Evolutionary conservation across 331 rosid species (phyloP).

Genomic region (Malus hybrid): DNA sequence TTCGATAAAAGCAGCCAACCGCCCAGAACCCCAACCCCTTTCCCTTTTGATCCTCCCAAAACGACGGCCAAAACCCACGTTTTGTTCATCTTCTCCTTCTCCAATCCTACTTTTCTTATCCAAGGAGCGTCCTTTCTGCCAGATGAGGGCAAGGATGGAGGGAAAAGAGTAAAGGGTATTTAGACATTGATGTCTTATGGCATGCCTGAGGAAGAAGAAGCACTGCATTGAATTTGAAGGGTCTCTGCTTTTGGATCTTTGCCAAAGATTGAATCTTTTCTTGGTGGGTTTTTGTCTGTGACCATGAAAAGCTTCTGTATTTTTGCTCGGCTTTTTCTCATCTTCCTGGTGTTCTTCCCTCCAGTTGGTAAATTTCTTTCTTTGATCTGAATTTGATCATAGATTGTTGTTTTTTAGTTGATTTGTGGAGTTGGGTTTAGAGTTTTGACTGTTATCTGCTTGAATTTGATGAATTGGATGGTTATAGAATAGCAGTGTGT

Average conservation of each 20-base stretch:
- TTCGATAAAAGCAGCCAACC: neutral
- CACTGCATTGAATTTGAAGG: neutral
- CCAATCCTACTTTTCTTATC: neutral
- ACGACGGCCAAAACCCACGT: constrained; percentile 1
- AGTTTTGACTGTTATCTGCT: neutral
- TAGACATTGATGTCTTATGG: constrained; percentile 35
- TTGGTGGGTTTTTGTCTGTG: constrained; percentile 2
- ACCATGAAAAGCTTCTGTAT: constrained; percentile 17
- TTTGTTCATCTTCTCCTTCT: constrained; percentile 6
- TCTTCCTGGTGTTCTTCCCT: constrained; percentile 43
- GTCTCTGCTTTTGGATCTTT: constrained; percentile 22
- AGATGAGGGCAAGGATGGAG: neutral
- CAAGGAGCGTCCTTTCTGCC: neutral
- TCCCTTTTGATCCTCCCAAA: neutral
- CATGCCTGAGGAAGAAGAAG: constrained; percentile 44
- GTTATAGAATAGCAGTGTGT: neutral
- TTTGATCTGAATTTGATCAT: neutral
- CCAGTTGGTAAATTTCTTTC: constrained; percentile 43
- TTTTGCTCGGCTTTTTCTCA: constrained; percentile 7
- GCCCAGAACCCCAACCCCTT: neutral
- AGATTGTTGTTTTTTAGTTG: neutral
- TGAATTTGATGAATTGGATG: neutral
- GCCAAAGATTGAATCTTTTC: constrained; percentile 11
- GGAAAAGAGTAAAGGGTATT: neutral
- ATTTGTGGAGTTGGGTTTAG: neutral